Percentiles rank a stretch among this genome's conserved stretches.
These are phyloP conservation scores for Cajanus cajan DNA, from an alignment of 306 rosid genomes.

Conservation along the genomic window DNA sequence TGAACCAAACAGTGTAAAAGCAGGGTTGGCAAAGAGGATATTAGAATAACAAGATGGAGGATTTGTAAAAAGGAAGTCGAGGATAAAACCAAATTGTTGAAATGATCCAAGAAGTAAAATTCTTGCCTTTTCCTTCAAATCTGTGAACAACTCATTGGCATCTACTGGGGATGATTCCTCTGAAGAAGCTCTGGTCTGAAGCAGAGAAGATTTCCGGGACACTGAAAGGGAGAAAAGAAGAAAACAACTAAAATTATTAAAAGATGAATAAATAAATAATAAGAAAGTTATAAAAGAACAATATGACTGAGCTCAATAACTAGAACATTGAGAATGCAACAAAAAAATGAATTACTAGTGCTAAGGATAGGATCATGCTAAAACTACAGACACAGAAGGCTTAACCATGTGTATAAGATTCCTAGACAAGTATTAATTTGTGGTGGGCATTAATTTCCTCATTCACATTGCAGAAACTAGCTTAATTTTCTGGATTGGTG, in stretches of 20 bases:
- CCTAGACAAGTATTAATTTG: background rate
- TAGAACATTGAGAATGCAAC: background rate
- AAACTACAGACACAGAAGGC: background rate
- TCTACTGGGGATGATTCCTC: slow-evolving; percentile 84
- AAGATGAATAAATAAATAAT: background rate
- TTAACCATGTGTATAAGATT: background rate
- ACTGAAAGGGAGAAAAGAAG: slow-evolving; percentile 39
- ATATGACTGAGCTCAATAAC: background rate
- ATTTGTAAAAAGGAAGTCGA: slow-evolving; percentile 11
- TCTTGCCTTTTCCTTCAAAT: slow-evolving; percentile 93
- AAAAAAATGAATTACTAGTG: background rate
- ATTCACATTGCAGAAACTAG: slow-evolving; percentile 8
- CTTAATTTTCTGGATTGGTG: background rate
- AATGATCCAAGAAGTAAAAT: slow-evolving; percentile 10
- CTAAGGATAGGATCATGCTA: background rate
- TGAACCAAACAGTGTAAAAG: background rate
- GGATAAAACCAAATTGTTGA: slow-evolving; percentile 21
- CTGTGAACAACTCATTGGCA: slow-evolving; percentile 64
- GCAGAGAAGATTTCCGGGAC: slow-evolving; percentile 51
- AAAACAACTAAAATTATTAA: background rate
- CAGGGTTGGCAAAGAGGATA: background rate
- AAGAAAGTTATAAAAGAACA: background rate
- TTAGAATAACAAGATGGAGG: background rate
- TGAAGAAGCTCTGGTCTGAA: slow-evolving; percentile 75
- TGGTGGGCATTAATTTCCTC: background rate